Evolutionary conservation across 2,329 filamentous ascomycete species (phyloP).

Genomic region (Fusarium nygamai): DNA sequence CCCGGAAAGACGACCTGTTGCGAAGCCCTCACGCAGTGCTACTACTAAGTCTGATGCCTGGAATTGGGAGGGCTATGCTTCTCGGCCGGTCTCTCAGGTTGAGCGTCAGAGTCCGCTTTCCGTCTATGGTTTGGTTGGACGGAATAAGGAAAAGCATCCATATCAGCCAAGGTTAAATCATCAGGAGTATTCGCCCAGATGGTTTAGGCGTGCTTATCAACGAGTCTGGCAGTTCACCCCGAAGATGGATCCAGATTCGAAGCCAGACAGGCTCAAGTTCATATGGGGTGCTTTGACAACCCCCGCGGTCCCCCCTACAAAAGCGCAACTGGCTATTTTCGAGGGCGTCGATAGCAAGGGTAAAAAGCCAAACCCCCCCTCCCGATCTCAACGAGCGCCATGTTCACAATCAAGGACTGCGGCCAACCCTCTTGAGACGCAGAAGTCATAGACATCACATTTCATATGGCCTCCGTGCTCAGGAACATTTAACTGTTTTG

Average conservation of each 20-base stretch:
- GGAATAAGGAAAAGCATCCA: conserved; percentile 48
- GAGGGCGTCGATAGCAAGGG: conserved; percentile 51
- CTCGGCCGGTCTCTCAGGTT: conserved; percentile 50
- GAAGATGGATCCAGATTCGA: conserved; percentile 50
- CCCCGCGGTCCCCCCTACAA: conserved; percentile 44
- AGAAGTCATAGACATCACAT: neutral
- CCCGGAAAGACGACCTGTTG: conserved; percentile 46
- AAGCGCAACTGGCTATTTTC: conserved; percentile 58
- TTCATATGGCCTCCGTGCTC: neutral
- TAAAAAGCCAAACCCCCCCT: conserved; percentile 30
- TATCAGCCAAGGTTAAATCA: conserved; percentile 49
- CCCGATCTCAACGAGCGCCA: neutral
- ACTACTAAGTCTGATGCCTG: conserved; percentile 38
- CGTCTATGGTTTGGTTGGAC: conserved; percentile 35
- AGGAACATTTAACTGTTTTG: neutral
- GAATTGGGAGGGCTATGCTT: conserved; percentile 57
- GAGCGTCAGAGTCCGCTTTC: conserved; percentile 51
- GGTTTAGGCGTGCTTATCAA: conserved; percentile 60
- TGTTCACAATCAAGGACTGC: conserved; percentile 24
- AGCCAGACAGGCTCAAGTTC: conserved; percentile 48
- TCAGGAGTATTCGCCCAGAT: conserved; percentile 50
- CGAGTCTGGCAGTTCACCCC: conserved; percentile 58
- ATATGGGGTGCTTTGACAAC: conserved; percentile 56
- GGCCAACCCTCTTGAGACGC: neutral
- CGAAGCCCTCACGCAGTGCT: neutral